A percentile compares a stretch with the other conserved stretches of the same genome.
These are phyloP conservation scores for Massarina eburnea DNA, from an alignment of 2,329 filamentous ascomycete species.

Conservation along the genomic window DNA sequence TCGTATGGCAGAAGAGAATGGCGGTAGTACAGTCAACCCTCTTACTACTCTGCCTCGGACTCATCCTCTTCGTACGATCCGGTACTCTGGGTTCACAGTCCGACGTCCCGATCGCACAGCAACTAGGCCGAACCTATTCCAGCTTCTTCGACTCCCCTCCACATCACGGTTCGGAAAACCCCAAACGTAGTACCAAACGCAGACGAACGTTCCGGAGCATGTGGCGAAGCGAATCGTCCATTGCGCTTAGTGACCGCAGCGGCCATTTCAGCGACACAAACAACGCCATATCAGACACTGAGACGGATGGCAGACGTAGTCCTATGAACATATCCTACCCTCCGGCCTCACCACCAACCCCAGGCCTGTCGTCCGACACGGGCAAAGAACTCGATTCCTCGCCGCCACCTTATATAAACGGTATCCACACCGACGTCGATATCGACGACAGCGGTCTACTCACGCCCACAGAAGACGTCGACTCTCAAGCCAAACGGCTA, in stretches of 20 bases:
- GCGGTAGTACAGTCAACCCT: constrained; percentile 88
- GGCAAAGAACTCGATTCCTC: constrained; percentile 11
- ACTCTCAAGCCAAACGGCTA: constrained; percentile 32
- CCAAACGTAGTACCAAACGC: constrained; percentile 26
- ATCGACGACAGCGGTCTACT: constrained; percentile 8
- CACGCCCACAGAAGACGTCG: constrained; percentile 13
- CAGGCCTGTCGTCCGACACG: constrained; percentile 10
- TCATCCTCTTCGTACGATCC: constrained; percentile 72
- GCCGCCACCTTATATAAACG: constrained; percentile 17
- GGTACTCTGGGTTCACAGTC: constrained; percentile 39
- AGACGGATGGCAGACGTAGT: constrained; percentile 36
- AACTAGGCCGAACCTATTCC: constrained; percentile 42
- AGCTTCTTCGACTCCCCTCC: constrained; percentile 42
- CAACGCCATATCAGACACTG: constrained; percentile 28
- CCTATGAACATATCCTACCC: constrained; percentile 33
- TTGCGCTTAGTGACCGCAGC: constrained; percentile 36
- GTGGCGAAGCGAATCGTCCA: constrained; percentile 39
- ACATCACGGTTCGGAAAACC: constrained; percentile 36
- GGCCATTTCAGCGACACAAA: constrained; percentile 23
- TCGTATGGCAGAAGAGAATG: constrained; percentile 83
- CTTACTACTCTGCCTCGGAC: constrained; percentile 79
- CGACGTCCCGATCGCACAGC: constrained; percentile 50
- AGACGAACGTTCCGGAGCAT: constrained; percentile 33
- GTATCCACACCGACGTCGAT: constrained; percentile 9
- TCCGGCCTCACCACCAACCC: constrained; percentile 37